These are phyloP conservation scores for Anthracocystis panici-leucophaei DNA, from an alignment of 1,284 basidiomycete genomes.

Conservation along the genomic window DNA sequence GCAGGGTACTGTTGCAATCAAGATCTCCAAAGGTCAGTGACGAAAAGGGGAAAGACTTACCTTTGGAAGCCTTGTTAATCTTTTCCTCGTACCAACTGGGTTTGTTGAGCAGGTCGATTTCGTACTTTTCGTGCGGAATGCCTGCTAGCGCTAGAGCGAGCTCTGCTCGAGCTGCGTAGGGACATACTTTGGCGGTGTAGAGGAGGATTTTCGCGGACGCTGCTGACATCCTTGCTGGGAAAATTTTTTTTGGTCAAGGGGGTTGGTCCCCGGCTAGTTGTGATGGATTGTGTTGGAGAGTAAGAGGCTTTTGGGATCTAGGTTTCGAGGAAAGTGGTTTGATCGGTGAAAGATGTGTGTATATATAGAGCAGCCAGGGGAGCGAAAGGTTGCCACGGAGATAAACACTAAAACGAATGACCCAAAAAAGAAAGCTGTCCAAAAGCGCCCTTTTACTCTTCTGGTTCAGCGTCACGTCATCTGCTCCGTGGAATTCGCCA, in stretches of 20 bases:
- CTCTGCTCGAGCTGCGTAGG: slow-evolving; percentile 32
- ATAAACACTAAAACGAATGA: neutral
- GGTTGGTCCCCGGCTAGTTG: too few species aligned
- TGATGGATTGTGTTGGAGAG: too few species aligned
- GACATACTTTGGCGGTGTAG: slow-evolving; percentile 42
- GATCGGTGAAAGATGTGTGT: too few species aligned
- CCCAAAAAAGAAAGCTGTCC: neutral
- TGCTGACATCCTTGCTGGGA: neutral
- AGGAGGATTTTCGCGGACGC: slow-evolving; percentile 9
- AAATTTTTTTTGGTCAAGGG: neutral
- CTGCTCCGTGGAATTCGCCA: slow-evolving; percentile 1
- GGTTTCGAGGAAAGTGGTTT: too few species aligned
- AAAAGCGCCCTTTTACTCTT: neutral
- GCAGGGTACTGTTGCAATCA: slow-evolving; percentile 19
- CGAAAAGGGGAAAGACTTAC: too few species aligned
- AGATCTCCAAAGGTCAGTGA: neutral
- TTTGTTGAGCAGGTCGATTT: slow-evolving; percentile 34
- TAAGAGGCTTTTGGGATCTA: too few species aligned
- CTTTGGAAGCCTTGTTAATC: slow-evolving; percentile 35
- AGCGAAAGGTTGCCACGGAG: neutral
- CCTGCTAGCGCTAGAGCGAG: slow-evolving; percentile 20
- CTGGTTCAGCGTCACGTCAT: neutral
- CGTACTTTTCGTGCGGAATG: slow-evolving; percentile 18
- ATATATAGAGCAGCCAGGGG: neutral
- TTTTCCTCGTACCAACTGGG: slow-evolving; percentile 25